These are phyloP conservation scores for Zopfochytrium polystomum DNA, from an alignment of 371 early-diverging fungal species.

Conservation along the genomic window DNA sequence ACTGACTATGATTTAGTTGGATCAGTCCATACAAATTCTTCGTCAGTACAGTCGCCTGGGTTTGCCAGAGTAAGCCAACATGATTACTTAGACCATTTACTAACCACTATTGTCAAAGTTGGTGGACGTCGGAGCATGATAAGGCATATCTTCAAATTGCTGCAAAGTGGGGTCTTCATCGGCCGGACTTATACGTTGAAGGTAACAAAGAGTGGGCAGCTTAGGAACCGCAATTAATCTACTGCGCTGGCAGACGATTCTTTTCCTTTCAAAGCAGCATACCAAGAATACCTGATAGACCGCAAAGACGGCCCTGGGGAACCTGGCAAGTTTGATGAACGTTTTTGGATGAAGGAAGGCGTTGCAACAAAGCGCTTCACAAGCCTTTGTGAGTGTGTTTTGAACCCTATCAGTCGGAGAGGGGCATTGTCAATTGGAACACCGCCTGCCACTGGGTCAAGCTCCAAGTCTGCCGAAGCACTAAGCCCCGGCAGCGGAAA, in stretches of 20 bases:
- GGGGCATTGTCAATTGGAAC: constrained; percentile 12
- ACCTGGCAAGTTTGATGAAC: constrained; percentile 39
- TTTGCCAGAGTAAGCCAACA: constrained; percentile 30
- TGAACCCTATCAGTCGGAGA: constrained; percentile 22
- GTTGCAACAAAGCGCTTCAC: constrained; percentile 43
- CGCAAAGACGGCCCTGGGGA: constrained; percentile 36
- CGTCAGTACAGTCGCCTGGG: constrained; percentile 36
- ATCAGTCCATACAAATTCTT: constrained; percentile 20
- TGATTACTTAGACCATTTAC: neutral
- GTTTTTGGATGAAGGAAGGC: constrained; percentile 50
- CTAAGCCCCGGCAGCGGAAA: no score
- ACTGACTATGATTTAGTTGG: constrained; percentile 28
- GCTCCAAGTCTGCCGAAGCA: neutral
- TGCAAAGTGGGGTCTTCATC: constrained; percentile 67
- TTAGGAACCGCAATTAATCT: constrained; percentile 2
- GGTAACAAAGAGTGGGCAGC: constrained; percentile 41
- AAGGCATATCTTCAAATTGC: constrained; percentile 65
- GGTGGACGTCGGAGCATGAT: constrained; percentile 72
- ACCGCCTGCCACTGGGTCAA: neutral
- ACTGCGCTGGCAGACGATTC: constrained; percentile 25
- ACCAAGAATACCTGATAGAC: constrained; percentile 39
- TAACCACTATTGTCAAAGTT: constrained; percentile 38
- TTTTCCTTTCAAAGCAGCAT: constrained; percentile 35
- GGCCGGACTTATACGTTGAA: constrained; percentile 65
- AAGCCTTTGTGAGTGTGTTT: constrained; percentile 35